Conservation (phyloP, 1,284 basidiomycete genomes). For the Leccinum ponderosum region DNA sequence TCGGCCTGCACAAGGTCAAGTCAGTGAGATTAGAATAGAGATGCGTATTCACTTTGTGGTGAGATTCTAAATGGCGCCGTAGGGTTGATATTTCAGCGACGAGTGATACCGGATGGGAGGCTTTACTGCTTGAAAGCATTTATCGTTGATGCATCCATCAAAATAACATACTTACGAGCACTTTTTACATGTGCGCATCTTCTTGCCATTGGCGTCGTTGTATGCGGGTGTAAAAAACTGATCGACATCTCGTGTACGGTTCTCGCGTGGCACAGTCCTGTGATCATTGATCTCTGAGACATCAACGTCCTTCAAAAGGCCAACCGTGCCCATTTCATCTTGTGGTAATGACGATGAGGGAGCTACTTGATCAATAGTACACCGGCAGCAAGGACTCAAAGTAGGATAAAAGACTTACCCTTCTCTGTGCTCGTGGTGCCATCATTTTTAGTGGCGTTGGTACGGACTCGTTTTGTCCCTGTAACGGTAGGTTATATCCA, state of each 20-base stretch:
- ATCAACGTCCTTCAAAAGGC: not conserved
- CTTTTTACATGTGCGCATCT: not conserved
- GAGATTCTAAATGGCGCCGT: not conserved
- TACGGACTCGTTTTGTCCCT: not conserved
- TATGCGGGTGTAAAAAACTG: not conserved
- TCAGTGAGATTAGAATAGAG: not conserved
- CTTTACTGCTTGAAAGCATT: not conserved
- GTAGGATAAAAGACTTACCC: too few relatives aligned
- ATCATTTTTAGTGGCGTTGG: not conserved
- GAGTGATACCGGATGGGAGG: not conserved
- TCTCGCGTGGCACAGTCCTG: not conserved
- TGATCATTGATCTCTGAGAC: not conserved
- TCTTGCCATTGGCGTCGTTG: not conserved
- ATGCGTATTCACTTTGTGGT: not conserved
- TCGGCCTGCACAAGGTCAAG: not conserved
- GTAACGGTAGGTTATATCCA: not conserved
- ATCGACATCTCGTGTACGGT: not conserved
- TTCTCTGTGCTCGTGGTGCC: not conserved
- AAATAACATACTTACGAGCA: not conserved
- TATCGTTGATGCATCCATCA: not conserved
- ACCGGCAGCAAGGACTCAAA: too few relatives aligned
- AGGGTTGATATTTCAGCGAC: not conserved
- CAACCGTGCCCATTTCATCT: not conserved
- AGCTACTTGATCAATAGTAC: not conserved
- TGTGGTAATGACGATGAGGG: not conserved